Evolutionary conservation across 2,329 filamentous ascomycete genomes (phyloP).

Genomic region (Colletotrichum caudatum): DNA sequence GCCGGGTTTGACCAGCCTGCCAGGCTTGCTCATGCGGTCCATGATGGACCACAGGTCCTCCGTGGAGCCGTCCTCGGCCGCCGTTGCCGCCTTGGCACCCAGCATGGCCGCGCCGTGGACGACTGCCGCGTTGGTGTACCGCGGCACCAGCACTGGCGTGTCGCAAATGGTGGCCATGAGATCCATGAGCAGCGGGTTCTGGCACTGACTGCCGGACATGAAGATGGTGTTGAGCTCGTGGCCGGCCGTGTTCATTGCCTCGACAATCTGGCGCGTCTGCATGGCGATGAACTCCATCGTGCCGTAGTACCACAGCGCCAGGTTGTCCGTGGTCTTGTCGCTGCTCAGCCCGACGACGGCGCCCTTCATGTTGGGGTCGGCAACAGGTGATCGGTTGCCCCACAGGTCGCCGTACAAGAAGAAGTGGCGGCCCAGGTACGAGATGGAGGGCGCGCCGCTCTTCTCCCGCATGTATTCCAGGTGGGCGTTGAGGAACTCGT

Average conservation of each 20-base stretch:
- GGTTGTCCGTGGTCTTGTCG: conserved; percentile 87
- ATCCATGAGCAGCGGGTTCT: conserved; percentile 92
- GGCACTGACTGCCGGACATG: conserved; percentile 98
- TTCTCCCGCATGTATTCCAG: conserved; percentile 81
- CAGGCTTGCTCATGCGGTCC: conserved; percentile 96
- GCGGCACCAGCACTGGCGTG: conserved; percentile 93
- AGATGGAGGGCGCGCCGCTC: conserved; percentile 78
- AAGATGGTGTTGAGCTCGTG: conserved; percentile 93
- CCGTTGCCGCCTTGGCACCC: conserved; percentile 94
- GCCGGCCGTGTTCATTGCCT: conserved; percentile 91
- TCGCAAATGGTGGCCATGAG: conserved; percentile 90
- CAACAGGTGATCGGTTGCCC: conserved; percentile 94
- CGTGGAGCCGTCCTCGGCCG: conserved; percentile 79
- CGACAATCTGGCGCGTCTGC: conserved; percentile 95
- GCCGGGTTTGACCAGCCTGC: conserved; percentile 82
- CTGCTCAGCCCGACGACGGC: conserved; percentile 87
- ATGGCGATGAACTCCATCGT: conserved; percentile 99
- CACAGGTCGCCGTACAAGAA: conserved; percentile 99
- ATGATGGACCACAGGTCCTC: conserved; percentile 96
- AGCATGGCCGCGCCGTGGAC: conserved; percentile 99
- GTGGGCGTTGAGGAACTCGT: conserved; percentile 93
- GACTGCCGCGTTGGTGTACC: conserved; percentile 94
- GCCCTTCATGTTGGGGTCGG: conserved; percentile 93
- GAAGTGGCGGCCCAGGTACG: conserved; percentile 90
- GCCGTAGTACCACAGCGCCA: conserved; percentile 93